These are phyloP conservation scores for Lachancea nothofagi DNA, from an alignment of 805 yeast species.

Conservation along the genomic window DNA sequence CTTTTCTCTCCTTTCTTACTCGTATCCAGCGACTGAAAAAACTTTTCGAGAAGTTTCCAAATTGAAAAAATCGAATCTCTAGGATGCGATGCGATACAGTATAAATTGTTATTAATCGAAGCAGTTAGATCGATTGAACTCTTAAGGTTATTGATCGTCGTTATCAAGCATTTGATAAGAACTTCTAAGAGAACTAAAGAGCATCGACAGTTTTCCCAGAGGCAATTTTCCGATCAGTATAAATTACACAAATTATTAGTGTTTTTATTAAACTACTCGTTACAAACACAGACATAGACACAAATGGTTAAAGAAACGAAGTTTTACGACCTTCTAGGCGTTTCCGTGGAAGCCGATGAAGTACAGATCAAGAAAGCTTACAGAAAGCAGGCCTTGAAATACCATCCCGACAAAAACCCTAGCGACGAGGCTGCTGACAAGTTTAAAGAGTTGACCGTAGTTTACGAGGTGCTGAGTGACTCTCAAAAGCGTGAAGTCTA, in stretches of 20 bases:
- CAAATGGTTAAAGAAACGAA: conserved; percentile 76
- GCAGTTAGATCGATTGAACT: too few species aligned
- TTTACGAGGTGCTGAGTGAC: conserved; percentile 85
- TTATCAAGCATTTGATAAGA: too few species aligned
- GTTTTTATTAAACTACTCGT: too few species aligned
- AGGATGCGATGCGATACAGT: conserved; percentile 6
- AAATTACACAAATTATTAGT: too few species aligned
- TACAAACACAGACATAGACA: not conserved
- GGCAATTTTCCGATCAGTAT: too few species aligned
- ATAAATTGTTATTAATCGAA: too few species aligned
- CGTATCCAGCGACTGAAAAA: conserved; percentile 1
- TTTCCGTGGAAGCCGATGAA: conserved; percentile 61
- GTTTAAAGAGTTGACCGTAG: conserved; percentile 84
- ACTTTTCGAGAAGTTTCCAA: conserved; percentile 12
- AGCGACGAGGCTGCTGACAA: conserved; percentile 81
- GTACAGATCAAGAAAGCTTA: conserved; percentile 75
- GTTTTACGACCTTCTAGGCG: conserved; percentile 69
- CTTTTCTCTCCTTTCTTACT: not conserved
- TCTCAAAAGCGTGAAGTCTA: conserved; percentile 82
- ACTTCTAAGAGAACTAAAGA: too few species aligned
- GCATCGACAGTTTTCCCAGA: too few species aligned
- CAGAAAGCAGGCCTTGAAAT: conserved; percentile 73
- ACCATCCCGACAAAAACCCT: conserved; percentile 80
- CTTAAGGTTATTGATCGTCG: too few species aligned
- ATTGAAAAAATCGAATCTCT: not conserved